A percentile compares a stretch with the other conserved stretches of the same genome.
These are phyloP conservation scores for Furcasterigmium sp. DNA, from an alignment of 2,329 filamentous ascomycete species.

Conservation along the genomic window DNA sequence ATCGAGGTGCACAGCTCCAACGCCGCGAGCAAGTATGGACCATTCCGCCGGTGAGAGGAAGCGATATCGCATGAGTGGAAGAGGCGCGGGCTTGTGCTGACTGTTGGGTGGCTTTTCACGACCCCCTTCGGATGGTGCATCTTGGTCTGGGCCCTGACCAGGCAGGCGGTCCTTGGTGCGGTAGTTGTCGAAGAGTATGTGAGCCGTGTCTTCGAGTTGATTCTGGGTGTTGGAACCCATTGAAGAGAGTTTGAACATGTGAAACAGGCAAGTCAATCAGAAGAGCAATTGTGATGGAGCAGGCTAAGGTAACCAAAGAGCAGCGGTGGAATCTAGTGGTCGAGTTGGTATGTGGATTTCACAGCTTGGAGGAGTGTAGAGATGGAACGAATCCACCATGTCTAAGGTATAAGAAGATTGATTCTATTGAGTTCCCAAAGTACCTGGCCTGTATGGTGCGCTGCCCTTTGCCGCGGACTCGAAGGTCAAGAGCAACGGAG, in stretches of 20 bases:
- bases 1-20: constrained; percentile 34
- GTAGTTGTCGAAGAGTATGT: neutral
- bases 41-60: constrained; percentile 39
- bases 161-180: neutral
- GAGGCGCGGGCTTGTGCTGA: neutral
- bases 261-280: too few species aligned
- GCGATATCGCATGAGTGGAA: constrained; percentile 21
- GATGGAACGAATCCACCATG: too few species aligned
- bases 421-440: too few species aligned
- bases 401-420: too few species aligned
- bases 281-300: too few species aligned
- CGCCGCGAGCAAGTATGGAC: constrained; percentile 38
- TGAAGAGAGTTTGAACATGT: neutral
- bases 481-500: too few species aligned
- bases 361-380: too few species aligned
- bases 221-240: neutral
- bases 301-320: too few species aligned
- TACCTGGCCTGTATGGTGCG: too few species aligned
- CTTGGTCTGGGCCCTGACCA: neutral
- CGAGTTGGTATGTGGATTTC: too few species aligned
- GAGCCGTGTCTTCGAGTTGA: neutral
- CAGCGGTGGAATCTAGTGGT: too few species aligned
- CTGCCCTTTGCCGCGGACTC: too few species aligned
- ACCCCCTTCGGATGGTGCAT: neutral
- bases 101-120: constrained; percentile 1